A percentile compares a stretch with the other conserved stretches of the same genome.
phyloP scores from a whole-genome alignment of 805 yeast genomes.

The Candida lessepsii region DNA sequence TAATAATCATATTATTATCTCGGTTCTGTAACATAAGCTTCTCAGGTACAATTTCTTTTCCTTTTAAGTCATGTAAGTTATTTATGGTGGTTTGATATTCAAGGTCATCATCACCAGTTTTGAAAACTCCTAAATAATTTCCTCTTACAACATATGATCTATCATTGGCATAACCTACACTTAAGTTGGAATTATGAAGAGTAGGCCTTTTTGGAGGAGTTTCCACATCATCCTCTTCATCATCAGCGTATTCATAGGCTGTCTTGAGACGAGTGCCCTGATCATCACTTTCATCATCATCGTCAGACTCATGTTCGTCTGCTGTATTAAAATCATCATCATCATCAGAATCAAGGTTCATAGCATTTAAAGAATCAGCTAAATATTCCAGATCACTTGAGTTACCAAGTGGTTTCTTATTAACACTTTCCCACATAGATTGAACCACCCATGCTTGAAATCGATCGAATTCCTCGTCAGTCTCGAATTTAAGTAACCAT shows the following conservation, averaged over 20 bases:
- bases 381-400: slow-evolving; percentile 56
- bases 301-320: slow-evolving; percentile 14
- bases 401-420: slow-evolving; percentile 30
- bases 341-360: slow-evolving; percentile 34
- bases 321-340: slow-evolving; percentile 28
- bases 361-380: slow-evolving; percentile 46
- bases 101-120: slow-evolving; percentile 50
- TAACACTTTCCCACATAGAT: slow-evolving; percentile 60
- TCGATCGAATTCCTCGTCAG: slow-evolving; percentile 14
- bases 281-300: slow-evolving; percentile 6
- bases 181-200: slow-evolving; percentile 58
- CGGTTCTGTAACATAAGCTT: slow-evolving; percentile 75
- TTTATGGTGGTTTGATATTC: slow-evolving; percentile 69
- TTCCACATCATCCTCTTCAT: slow-evolving; percentile 31
- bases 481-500: slow-evolving; percentile 59
- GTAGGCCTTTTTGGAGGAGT: slow-evolving; percentile 18
- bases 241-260: slow-evolving; percentile 19
- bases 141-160: slow-evolving; percentile 81
- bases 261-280: neutral
- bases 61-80: slow-evolving; percentile 51
- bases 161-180: slow-evolving; percentile 68
- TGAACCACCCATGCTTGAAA: slow-evolving; percentile 52
- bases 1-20: slow-evolving; percentile 64
- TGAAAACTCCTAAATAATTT: slow-evolving; percentile 76
- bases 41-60: slow-evolving; percentile 51